These are phyloP conservation scores for Linum lewisii DNA, from an alignment of 345 rosid genomes.

Conservation along the genomic window DNA sequence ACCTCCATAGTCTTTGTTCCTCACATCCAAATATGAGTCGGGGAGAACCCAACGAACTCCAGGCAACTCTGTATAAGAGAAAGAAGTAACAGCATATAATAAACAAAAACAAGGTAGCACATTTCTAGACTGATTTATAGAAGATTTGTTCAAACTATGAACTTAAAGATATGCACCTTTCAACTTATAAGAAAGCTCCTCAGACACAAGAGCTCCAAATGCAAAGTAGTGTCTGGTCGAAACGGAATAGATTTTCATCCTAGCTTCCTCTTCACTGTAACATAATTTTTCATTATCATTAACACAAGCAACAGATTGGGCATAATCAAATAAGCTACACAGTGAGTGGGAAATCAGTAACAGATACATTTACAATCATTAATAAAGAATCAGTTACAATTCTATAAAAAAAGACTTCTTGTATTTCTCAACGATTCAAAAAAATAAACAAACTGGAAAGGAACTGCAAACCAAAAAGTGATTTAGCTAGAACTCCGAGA, in stretches of 20 bases:
- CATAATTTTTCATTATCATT: neutral
- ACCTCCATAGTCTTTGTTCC: slow-evolving; percentile 96
- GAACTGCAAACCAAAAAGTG: neutral
- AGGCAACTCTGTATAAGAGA: slow-evolving; percentile 46
- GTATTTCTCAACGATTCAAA: too few relatives aligned
- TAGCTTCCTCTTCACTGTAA: slow-evolving; percentile 75
- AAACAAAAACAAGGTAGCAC: neutral
- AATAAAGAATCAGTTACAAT: too few relatives aligned
- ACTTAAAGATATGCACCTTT: slow-evolving; percentile 39
- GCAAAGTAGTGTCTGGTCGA: slow-evolving; percentile 72
- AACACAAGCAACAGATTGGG: neutral
- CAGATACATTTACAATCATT: neutral
- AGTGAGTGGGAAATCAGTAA: neutral
- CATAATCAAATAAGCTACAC: neutral
- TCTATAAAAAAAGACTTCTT: too few relatives aligned
- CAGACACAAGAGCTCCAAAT: slow-evolving; percentile 75
- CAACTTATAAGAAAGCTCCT: slow-evolving; percentile 58
- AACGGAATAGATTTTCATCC: slow-evolving; percentile 79
- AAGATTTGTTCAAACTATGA: neutral
- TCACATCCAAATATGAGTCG: slow-evolving; percentile 89
- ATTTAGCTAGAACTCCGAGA: neutral
- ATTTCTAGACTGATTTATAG: neutral
- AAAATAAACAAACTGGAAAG: neutral
- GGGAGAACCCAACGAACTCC: slow-evolving; percentile 96
- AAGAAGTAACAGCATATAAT: neutral